Conservation (phyloP, 164 flowering plant genomes). For the Tetrastigma voinierianum region DNA sequence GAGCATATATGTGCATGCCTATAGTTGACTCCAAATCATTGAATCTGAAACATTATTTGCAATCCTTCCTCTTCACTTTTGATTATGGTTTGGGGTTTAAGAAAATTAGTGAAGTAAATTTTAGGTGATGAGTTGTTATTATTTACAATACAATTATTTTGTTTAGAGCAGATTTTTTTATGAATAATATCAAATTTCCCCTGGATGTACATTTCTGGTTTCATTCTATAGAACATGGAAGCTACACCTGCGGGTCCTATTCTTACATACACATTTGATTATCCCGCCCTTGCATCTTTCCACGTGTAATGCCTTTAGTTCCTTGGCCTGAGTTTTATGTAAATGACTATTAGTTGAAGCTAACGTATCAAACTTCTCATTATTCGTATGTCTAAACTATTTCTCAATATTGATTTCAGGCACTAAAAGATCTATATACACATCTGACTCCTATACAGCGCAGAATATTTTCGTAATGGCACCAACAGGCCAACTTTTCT, state of each 20-base stretch:
- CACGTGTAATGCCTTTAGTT: not conserved
- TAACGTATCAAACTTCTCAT: not conserved
- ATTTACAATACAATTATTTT: too few relatives aligned
- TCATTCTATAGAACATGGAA: not conserved
- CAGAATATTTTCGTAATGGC: constrained; percentile 81
- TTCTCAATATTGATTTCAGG: constrained; percentile 52
- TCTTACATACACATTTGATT: not conserved
- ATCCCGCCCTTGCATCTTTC: not conserved
- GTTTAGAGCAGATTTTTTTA: too few relatives aligned
- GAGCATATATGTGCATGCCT: not conserved
- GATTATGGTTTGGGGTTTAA: not conserved
- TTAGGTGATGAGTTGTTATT: too few relatives aligned
- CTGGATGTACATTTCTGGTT: not conserved
- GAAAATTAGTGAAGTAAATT: not conserved
- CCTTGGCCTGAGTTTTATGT: not conserved
- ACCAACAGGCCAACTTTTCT: constrained; percentile 96
- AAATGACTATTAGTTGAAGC: not conserved
- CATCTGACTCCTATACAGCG: constrained; percentile 91
- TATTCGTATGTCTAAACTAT: not conserved
- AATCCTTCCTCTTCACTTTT: not conserved
- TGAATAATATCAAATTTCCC: not conserved
- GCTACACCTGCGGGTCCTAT: not conserved
- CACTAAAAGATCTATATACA: constrained; percentile 66
- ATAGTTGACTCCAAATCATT: not conserved
- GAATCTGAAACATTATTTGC: not conserved